Evolutionary conservation across 2,329 filamentous ascomycete genomes (phyloP).

Genomic region (Epichloe amarillans): DNA sequence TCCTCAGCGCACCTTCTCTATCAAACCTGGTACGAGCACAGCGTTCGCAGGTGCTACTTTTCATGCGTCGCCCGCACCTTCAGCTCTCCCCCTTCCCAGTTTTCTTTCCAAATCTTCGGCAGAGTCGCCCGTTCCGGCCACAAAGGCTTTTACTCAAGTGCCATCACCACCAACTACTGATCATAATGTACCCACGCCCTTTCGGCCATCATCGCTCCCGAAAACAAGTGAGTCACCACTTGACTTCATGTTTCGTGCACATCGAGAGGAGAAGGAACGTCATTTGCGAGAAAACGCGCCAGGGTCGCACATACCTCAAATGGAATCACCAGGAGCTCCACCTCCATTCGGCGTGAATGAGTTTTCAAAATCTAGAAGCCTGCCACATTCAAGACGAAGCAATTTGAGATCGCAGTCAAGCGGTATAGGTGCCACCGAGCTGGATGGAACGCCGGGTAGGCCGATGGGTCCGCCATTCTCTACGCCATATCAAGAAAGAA

Average conservation of each 20-base stretch:
- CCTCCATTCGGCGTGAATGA: conserved; percentile 9
- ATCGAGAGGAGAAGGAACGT: conserved; percentile 62
- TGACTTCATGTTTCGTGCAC: conserved; percentile 81
- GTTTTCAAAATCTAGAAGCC: conserved; percentile 11
- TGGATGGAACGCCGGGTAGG: conserved; percentile 44
- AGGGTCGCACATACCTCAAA: conserved; percentile 15
- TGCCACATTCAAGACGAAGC: conserved; percentile 14
- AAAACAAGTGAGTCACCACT: conserved; percentile 55
- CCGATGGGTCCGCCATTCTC: conserved; percentile 55
- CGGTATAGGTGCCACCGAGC: conserved; percentile 32
- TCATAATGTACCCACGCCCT: conserved; percentile 33
- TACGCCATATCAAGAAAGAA: conserved; percentile 49
- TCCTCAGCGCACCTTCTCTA: conserved; percentile 25
- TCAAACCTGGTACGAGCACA: conserved; percentile 34
- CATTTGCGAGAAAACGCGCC: conserved; percentile 28
- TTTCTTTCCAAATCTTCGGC: conserved; percentile 67
- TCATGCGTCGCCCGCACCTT: conserved; percentile 85
- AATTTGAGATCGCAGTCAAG: conserved; percentile 11
- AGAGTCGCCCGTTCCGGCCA: conserved; percentile 37
- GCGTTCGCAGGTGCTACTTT: conserved; percentile 90
- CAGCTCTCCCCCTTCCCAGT: conserved; percentile 77
- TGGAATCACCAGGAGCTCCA: not conserved
- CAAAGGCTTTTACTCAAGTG: conserved; percentile 24
- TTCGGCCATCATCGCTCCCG: conserved; percentile 22
- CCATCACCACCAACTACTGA: conserved; percentile 40